Evolutionary conservation across 345 rosid species (phyloP).

Genomic region (Eutrema heterophyllum): DNA sequence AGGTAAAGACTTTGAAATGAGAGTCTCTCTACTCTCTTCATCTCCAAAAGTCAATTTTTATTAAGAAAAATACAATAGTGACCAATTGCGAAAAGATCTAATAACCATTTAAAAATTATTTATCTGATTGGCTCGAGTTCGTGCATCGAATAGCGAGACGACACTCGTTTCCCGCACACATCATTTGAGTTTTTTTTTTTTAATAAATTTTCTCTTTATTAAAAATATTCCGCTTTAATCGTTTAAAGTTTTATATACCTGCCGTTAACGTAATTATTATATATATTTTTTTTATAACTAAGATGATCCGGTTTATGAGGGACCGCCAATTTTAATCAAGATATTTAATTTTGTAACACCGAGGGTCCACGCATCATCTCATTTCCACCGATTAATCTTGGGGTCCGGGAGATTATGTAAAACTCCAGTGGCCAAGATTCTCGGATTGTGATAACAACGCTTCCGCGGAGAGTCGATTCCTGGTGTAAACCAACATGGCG

Average conservation of each 20-base stretch:
- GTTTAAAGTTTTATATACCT: neutral
- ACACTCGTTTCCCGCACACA: conserved; percentile 36
- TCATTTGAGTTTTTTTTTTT: neutral
- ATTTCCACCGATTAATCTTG: no score
- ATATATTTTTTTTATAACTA: no score
- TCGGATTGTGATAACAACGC: no score
- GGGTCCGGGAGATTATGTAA: no score
- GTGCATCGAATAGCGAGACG: conserved; percentile 28
- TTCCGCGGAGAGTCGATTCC: no score
- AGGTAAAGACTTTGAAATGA: conserved; percentile 6
- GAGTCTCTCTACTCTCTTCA: neutral
- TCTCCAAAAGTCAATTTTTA: conserved; percentile 14
- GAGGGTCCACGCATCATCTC: no score
- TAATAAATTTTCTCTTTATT: neutral
- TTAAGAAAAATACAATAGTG: neutral
- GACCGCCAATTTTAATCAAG: no score
- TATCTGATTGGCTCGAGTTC: conserved; percentile 29
- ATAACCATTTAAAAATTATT: neutral
- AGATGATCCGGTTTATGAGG: no score
- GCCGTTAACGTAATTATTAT: neutral
- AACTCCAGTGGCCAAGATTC: no score
- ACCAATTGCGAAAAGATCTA: conserved; percentile 6
- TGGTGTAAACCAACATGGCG: no score
- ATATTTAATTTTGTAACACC: no score
- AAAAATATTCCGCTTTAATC: neutral